Conservation (phyloP, 148 eudicot genomes). For the Chenopodium berlandieri region DNA sequence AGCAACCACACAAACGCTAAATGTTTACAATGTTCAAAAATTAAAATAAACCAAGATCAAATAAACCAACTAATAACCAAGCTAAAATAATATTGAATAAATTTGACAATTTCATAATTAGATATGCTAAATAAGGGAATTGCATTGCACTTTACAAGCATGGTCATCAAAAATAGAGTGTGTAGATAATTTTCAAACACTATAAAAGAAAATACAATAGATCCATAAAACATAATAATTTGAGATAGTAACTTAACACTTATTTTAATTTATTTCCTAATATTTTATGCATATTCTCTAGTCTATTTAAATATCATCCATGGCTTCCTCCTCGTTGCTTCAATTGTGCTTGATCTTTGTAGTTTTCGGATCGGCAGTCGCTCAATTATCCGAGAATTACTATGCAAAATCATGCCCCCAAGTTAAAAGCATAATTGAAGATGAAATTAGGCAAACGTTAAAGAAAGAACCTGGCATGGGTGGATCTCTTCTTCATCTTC, state of each 20-base stretch:
- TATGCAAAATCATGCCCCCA: neutral
- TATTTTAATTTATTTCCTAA: no score
- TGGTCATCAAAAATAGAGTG: no score
- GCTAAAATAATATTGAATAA: neutral
- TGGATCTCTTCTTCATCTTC: neutral
- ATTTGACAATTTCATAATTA: no score
- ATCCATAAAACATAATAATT: no score
- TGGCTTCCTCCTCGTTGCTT: neutral
- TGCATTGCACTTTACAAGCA: no score
- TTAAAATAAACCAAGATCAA: neutral
- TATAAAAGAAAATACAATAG: no score
- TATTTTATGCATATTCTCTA: no score
- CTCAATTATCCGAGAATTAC: neutral
- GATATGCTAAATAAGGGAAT: no score
- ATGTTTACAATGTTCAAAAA: neutral
- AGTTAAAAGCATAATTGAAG: neutral
- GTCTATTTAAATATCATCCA: neutral
- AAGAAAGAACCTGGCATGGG: neutral
- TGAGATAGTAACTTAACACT: no score
- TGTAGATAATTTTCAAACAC: no score
- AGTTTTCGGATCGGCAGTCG: neutral
- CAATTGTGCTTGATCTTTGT: neutral
- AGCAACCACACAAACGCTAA: neutral
- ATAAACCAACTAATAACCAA: neutral
- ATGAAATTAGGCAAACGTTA: neutral